Conservation (phyloP, 2,329 filamentous ascomycete species). For the Chaetomiaceae sp. region DNA sequence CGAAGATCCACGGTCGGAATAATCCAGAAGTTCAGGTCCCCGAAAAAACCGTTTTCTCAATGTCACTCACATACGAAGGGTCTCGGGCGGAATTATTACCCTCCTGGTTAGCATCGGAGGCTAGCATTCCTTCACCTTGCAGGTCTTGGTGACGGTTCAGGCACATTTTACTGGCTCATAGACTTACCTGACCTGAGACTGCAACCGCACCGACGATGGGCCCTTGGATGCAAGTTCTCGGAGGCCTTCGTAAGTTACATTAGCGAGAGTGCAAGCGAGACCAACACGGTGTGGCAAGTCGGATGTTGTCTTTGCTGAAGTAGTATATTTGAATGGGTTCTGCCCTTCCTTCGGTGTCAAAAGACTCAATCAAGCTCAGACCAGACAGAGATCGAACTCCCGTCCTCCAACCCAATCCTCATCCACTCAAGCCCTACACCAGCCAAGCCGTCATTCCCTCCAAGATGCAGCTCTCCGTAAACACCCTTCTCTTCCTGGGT, state of each 20-base stretch:
- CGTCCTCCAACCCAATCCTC: no score
- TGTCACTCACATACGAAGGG: not conserved
- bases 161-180: not conserved
- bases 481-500: slow-evolving; percentile 8
- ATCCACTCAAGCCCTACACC: not conserved
- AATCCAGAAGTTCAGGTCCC: no score
- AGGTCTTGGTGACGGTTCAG: not conserved
- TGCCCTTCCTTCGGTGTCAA: no score
- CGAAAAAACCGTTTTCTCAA: not conserved
- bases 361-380: no score
- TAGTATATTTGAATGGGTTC: no score
- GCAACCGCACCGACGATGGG: slow-evolving; percentile 1
- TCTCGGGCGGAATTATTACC: no score
- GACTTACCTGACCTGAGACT: not conserved
- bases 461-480: slow-evolving; percentile 15
- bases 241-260: no score
- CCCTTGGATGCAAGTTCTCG: not conserved
- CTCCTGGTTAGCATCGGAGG: no score
- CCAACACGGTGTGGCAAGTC: no score
- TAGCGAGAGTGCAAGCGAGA: no score
- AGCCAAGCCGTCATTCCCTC: not conserved
- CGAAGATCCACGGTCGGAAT: not conserved
- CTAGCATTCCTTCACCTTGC: not conserved
- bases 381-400: no score
- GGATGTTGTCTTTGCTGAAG: no score